Conservation (phyloP, 2,329 filamentous ascomycete species). For the Onygenales sp. region DNA sequence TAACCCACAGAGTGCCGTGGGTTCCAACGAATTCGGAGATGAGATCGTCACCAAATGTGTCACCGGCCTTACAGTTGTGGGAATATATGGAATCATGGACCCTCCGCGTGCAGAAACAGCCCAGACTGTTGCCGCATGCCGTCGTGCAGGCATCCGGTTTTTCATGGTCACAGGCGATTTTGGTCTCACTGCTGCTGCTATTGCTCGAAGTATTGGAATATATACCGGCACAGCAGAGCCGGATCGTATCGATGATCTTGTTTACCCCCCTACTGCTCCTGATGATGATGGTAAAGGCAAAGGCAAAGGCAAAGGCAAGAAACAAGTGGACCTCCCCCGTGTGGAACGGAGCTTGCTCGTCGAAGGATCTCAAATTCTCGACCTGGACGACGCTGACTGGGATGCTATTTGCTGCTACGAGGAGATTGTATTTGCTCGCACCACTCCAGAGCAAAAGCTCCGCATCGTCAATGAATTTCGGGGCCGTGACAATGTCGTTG, state of each 20-base stretch:
- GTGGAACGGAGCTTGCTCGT: slow-evolving; percentile 44
- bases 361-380: slow-evolving; percentile 56
- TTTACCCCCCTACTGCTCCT: slow-evolving; percentile 9
- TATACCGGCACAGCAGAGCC: slow-evolving; percentile 29
- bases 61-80: slow-evolving; percentile 39
- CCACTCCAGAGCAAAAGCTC: slow-evolving; percentile 34
- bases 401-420: slow-evolving; percentile 47
- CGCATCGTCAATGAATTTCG: slow-evolving; percentile 34
- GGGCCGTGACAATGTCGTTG: slow-evolving; percentile 29
- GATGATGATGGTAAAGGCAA: slow-evolving; percentile 9
- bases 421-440: slow-evolving; percentile 41
- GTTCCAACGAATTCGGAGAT: slow-evolving; percentile 43
- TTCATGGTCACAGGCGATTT: slow-evolving; percentile 38
- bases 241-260: slow-evolving; percentile 47
- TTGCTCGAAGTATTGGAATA: slow-evolving; percentile 34
- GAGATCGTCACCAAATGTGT: slow-evolving; percentile 35
- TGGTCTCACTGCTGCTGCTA: slow-evolving; percentile 30
- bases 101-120: slow-evolving; percentile 29
- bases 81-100: slow-evolving; percentile 41
- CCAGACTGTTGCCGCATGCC: slow-evolving; percentile 25
- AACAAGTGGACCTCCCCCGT: no score
- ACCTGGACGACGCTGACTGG: slow-evolving; percentile 60
- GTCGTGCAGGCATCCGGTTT: slow-evolving; percentile 29
- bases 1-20: slow-evolving; percentile 30
- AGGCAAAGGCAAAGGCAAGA: no score